Percentiles rank a stretch among this genome's conserved stretches.
phyloP scores from a whole-genome alignment of 768 basidiomycete species.

The Tremella yokohamensis region DNA sequence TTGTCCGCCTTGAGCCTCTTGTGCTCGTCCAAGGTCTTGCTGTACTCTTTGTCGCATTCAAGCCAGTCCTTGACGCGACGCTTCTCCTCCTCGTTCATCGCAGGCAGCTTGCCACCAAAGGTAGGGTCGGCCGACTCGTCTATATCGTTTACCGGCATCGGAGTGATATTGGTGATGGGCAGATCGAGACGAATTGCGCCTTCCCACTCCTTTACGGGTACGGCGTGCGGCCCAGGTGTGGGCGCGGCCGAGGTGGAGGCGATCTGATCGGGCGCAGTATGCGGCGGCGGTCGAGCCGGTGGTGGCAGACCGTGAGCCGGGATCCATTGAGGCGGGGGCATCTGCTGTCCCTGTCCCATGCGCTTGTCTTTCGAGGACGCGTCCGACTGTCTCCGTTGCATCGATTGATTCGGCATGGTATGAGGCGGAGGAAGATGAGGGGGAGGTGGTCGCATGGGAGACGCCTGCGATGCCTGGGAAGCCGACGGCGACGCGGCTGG shows the following conservation, averaged over 20 bases:
- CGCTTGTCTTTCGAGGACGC: constrained; percentile 3
- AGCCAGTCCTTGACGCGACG: constrained; percentile 62
- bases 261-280: not conserved
- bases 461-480: constrained; percentile 6
- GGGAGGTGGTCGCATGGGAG: constrained; percentile 17
- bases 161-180: constrained; percentile 60
- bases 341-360: constrained; percentile 3
- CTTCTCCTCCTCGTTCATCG: constrained; percentile 59
- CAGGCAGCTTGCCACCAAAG: constrained; percentile 53
- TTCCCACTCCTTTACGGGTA: constrained; percentile 45
- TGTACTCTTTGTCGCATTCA: constrained; percentile 58
- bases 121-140: constrained; percentile 54
- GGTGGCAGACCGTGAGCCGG: constrained; percentile 13
- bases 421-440: constrained; percentile 19
- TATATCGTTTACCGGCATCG: constrained; percentile 62
- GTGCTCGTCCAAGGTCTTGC: constrained; percentile 50
- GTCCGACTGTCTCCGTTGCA: constrained; percentile 10
- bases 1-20: constrained; percentile 57
- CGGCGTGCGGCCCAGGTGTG: constrained; percentile 8
- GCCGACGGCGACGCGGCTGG: not conserved
- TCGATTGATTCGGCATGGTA: constrained; percentile 6
- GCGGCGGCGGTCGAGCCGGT: constrained; percentile 1
- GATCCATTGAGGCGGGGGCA: constrained; percentile 34
- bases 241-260: constrained; percentile 10
- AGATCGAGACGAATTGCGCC: constrained; percentile 55